Evolutionary conservation across 305 asterid species (phyloP).

Genomic region (Petunia hybrid): DNA sequence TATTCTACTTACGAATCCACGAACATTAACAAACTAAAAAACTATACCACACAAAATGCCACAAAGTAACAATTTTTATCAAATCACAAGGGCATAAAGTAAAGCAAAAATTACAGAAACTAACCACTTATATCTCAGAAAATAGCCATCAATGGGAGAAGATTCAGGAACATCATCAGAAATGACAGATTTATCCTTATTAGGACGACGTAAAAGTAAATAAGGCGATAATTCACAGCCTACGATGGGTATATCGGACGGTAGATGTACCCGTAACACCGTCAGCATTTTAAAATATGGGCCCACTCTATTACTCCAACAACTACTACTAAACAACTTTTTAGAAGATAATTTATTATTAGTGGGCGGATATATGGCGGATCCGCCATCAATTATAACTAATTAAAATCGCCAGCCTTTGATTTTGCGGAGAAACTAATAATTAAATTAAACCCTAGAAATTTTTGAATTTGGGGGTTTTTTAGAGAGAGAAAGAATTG

Average conservation of each 20-base stretch:
- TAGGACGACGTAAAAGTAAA: slow-evolving; percentile 66
- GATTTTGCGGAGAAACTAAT: too few relatives aligned
- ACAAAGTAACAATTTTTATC: neutral
- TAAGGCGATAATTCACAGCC: slow-evolving; percentile 81
- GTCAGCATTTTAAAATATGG: slow-evolving; percentile 60
- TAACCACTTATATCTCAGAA: slow-evolving; percentile 74
- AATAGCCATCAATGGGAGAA: slow-evolving; percentile 65
- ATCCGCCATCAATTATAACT: slow-evolving; percentile 33
- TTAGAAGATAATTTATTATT: slow-evolving; percentile 32
- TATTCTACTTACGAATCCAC: too few relatives aligned
- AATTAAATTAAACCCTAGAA: neutral
- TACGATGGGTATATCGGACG: slow-evolving; percentile 79
- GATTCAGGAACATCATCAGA: slow-evolving; percentile 68
- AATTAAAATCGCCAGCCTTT: slow-evolving; percentile 39
- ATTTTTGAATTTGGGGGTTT: neutral
- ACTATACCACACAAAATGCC: too few relatives aligned
- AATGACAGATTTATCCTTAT: slow-evolving; percentile 55
- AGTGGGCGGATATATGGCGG: slow-evolving; percentile 43
- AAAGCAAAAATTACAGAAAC: slow-evolving; percentile 9
- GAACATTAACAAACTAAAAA: too few relatives aligned
- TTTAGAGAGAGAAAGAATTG: slow-evolving; percentile 30
- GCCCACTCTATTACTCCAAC: slow-evolving; percentile 36
- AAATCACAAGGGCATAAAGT: neutral
- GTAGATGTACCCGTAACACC: slow-evolving; percentile 76
- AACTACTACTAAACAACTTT: slow-evolving; percentile 28